These are phyloP conservation scores for Candolleomyces eurysporus DNA, from an alignment of 768 basidiomycete species.

Conservation along the genomic window DNA sequence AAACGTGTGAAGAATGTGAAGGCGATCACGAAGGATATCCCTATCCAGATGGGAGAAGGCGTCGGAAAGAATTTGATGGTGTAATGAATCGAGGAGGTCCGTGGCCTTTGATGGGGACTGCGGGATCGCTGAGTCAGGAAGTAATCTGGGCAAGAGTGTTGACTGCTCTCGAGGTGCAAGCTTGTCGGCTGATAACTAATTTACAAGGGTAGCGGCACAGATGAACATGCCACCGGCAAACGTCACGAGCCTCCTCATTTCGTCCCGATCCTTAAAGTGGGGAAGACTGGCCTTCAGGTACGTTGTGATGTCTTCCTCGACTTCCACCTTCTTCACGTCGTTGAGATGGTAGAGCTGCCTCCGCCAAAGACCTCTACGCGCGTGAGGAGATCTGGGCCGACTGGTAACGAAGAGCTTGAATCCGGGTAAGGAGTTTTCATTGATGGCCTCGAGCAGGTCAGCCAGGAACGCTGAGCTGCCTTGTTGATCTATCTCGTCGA, in stretches of 20 bases:
- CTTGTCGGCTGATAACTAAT: background rate
- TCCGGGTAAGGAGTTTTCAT: slow-evolving; percentile 1
- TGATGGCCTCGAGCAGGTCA: slow-evolving; percentile 1
- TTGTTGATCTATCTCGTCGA: background rate
- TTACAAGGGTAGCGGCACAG: slow-evolving; percentile 14
- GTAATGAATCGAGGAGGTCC: slow-evolving; percentile 1
- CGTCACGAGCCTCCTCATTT: slow-evolving; percentile 2
- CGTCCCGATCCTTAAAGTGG: background rate
- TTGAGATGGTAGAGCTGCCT: slow-evolving; percentile 14
- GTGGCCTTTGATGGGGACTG: background rate
- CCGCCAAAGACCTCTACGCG: background rate
- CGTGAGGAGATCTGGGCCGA: slow-evolving; percentile 7
- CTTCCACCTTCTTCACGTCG: slow-evolving; percentile 9
- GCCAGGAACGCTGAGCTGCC: background rate
- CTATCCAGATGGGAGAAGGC: background rate
- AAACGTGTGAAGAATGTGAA: slow-evolving; percentile 9
- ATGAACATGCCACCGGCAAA: too few species aligned
- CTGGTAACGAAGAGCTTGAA: slow-evolving; percentile 17
- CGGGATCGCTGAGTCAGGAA: background rate
- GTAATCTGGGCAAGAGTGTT: background rate
- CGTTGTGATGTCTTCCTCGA: background rate
- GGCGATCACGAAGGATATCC: background rate
- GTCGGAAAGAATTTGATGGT: slow-evolving; percentile 5
- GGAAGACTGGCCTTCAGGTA: slow-evolving; percentile 7
- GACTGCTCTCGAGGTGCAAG: slow-evolving; percentile 2